phyloP scores from a whole-genome alignment of 2,329 filamentous ascomycete species.

The Shiraia bambusicola region DNA sequence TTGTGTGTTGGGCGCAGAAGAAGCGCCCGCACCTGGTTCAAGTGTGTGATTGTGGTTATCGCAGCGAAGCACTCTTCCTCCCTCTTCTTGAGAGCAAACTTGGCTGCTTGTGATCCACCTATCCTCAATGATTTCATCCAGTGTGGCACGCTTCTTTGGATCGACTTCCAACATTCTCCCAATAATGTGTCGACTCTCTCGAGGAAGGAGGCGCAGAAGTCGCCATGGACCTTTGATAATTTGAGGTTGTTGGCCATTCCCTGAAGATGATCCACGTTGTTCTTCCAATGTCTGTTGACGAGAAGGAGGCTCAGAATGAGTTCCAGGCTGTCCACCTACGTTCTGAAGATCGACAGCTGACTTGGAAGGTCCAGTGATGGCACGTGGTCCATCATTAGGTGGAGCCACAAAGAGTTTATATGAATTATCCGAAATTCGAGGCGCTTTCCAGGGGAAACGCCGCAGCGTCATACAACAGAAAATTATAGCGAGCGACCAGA shows the following conservation, averaged over 20 bases:
- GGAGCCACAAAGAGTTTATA: conserved; percentile 89
- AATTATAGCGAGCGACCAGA: conserved; percentile 98
- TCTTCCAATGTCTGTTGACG: conserved; percentile 37
- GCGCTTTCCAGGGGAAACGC: conserved; percentile 96
- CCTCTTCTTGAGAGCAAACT: conserved; percentile 78
- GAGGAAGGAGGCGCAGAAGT: conserved; percentile 79
- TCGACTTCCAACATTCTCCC: conserved; percentile 90
- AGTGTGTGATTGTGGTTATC: conserved; percentile 81
- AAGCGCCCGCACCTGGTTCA: conserved; percentile 59
- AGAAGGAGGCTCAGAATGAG: conserved; percentile 46
- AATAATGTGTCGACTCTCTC: conserved; percentile 87
- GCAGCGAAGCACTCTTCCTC: conserved; percentile 70
- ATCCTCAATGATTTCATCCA: conserved; percentile 84
- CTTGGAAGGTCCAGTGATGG: conserved; percentile 36
- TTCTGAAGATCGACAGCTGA: conserved; percentile 42
- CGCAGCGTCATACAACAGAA: conserved; percentile 98
- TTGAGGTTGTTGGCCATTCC: conserved; percentile 38
- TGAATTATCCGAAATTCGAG: conserved; percentile 86
- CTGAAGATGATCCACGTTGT: conserved; percentile 19
- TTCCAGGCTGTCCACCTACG: conserved; percentile 22
- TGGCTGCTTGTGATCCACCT: conserved; percentile 84
- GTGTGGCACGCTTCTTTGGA: conserved; percentile 76
- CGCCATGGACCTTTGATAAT: conserved; percentile 92
- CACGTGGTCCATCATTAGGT: conserved; percentile 58
- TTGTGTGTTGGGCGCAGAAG: conserved; percentile 34